Percentiles rank a stretch among this genome's conserved stretches.
Evolutionary conservation across 768 basidiomycete genomes (phyloP).

Genomic region (Tricholoma furcatifolium): DNA sequence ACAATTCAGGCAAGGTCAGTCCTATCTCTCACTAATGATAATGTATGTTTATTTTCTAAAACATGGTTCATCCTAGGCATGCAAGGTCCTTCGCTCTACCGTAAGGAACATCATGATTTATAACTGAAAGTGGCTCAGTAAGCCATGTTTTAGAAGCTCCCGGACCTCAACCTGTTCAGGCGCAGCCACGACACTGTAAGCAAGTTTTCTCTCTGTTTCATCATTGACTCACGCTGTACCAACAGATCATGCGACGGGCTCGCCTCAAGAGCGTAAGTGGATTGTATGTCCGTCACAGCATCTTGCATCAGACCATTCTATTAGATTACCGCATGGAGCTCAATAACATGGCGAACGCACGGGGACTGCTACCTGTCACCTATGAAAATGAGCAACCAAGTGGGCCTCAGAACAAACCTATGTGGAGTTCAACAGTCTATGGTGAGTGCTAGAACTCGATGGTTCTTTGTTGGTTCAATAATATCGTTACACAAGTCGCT

Average conservation of each 20-base stretch:
- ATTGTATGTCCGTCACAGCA: neutral
- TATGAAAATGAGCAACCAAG: neutral
- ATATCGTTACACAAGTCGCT: neutral
- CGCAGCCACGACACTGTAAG: too few relatives aligned
- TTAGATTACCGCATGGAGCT: constrained; percentile 9
- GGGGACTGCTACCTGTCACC: neutral
- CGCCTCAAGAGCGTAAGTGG: neutral
- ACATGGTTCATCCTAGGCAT: too few relatives aligned
- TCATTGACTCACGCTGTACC: neutral
- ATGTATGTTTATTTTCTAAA: too few relatives aligned
- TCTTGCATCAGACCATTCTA: neutral
- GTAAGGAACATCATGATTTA: too few relatives aligned
- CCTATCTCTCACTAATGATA: too few relatives aligned
- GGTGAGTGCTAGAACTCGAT: neutral
- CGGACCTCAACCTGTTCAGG: too few relatives aligned
- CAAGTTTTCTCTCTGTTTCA: too few relatives aligned
- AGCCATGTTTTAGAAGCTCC: too few relatives aligned
- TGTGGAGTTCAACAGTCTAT: constrained; percentile 6
- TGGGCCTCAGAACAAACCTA: constrained; percentile 2
- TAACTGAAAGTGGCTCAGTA: too few relatives aligned
- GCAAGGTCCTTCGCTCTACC: too few relatives aligned
- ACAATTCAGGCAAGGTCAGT: neutral
- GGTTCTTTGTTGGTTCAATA: too few relatives aligned
- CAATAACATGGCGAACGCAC: neutral
- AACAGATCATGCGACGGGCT: neutral